phyloP scores from a whole-genome alignment of 2,329 filamentous ascomycete species.

The Lachnellula occidentalis region DNA sequence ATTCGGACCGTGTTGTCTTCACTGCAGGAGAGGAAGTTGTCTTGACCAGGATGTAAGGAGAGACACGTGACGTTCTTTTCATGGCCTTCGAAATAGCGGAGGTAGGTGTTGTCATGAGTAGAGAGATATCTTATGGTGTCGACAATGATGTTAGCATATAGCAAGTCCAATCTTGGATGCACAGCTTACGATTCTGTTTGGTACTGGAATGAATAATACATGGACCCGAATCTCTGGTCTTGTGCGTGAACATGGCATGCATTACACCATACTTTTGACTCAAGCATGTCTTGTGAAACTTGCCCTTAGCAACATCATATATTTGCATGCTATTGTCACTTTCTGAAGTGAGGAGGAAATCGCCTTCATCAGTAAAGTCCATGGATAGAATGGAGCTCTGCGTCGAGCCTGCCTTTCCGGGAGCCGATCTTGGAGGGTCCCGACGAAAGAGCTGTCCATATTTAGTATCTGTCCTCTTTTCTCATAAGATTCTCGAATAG shows the following conservation, averaged over 20 bases:
- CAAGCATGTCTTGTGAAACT: slow-evolving; percentile 80
- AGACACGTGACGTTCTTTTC: slow-evolving; percentile 78
- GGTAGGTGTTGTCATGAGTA: slow-evolving; percentile 92
- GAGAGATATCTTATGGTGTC: slow-evolving; percentile 82
- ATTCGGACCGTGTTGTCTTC: slow-evolving; percentile 86
- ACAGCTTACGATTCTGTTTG: slow-evolving; percentile 71
- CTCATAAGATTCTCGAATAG: slow-evolving; percentile 5
- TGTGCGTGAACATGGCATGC: slow-evolving; percentile 66
- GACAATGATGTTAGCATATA: slow-evolving; percentile 27
- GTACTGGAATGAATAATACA: slow-evolving; percentile 95
- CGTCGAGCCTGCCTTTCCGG: slow-evolving; percentile 12
- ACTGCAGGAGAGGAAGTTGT: slow-evolving; percentile 88
- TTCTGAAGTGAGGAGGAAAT: slow-evolving; percentile 83
- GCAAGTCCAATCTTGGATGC: background rate
- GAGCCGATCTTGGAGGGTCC: slow-evolving; percentile 45
- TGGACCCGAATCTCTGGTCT: slow-evolving; percentile 36
- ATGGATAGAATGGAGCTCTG: slow-evolving; percentile 73
- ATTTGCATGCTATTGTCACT: slow-evolving; percentile 95
- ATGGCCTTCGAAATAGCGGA: slow-evolving; percentile 94
- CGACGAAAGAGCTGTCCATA: slow-evolving; percentile 52
- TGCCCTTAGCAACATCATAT: slow-evolving; percentile 88
- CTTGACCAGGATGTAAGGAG: slow-evolving; percentile 75
- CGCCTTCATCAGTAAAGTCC: slow-evolving; percentile 93
- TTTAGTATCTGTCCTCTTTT: background rate
- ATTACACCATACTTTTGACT: slow-evolving; percentile 98